A percentile compares a stretch with the other conserved stretches of the same genome.
Evolutionary conservation across 2,329 filamentous ascomycete species (phyloP).

Genomic region (Fusarium nematophilum): DNA sequence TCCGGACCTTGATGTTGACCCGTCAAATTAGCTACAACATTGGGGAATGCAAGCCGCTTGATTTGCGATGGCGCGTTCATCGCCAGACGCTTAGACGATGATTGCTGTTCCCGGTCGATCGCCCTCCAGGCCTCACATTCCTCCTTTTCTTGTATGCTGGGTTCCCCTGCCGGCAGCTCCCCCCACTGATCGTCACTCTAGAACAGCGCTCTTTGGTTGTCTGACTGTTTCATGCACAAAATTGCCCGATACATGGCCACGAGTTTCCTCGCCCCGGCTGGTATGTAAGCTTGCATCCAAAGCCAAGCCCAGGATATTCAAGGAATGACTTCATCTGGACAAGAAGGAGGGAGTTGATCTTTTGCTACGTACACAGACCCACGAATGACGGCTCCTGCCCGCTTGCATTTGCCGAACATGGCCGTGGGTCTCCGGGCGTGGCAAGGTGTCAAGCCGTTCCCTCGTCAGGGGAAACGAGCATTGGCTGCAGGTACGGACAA

Average conservation of each 20-base stretch:
- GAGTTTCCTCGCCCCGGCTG: neutral
- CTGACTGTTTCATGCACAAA: constrained; percentile 25
- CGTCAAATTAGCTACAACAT: neutral
- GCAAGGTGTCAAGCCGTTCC: neutral
- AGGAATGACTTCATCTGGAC: neutral
- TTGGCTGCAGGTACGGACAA: constrained; percentile 3
- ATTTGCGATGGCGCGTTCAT: constrained; percentile 11
- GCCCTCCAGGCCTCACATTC: constrained; percentile 1
- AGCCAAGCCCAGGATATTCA: neutral
- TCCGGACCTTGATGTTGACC: neutral
- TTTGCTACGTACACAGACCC: neutral
- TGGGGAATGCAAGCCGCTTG: neutral
- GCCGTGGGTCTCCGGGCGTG: too few species aligned
- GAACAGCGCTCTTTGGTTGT: constrained; percentile 4
- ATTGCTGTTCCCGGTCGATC: constrained; percentile 7
- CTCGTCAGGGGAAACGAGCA: constrained; percentile 17
- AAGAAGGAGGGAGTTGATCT: neutral
- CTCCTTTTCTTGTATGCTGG: constrained; percentile 2
- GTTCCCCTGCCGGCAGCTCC: neutral
- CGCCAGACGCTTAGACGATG: constrained; percentile 27
- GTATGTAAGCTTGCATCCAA: neutral
- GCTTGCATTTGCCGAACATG: constrained; percentile 2
- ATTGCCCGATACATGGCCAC: constrained; percentile 18
- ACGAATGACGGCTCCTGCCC: neutral
- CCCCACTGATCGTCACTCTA: constrained; percentile 23